Conservation (phyloP, 2,329 filamentous ascomycete species). For the Phymatotrichopsis omnivora region DNA sequence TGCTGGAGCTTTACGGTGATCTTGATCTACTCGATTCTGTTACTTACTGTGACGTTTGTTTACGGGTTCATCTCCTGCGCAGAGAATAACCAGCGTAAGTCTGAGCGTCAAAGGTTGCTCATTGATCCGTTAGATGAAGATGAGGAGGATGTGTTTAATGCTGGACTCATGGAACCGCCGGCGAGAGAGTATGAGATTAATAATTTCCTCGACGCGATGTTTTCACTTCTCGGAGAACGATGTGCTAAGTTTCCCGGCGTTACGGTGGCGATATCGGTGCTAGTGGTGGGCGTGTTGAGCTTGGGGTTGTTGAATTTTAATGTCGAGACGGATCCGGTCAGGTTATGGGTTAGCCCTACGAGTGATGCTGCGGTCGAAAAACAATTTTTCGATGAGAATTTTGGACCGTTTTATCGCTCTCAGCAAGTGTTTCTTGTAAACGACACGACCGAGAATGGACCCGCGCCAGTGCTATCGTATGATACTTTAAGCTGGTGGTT, state of each 20-base stretch:
- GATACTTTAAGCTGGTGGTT: constrained; percentile 93
- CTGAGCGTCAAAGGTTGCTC: constrained; percentile 73
- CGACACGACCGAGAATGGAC: constrained; percentile 54
- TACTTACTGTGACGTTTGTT: constrained; percentile 58
- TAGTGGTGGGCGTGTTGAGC: constrained; percentile 68
- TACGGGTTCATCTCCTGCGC: constrained; percentile 60
- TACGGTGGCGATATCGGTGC: constrained; percentile 66
- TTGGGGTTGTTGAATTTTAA: constrained; percentile 80
- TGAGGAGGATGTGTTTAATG: constrained; percentile 71
- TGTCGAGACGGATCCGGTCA: constrained; percentile 82
- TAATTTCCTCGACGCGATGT: constrained; percentile 66
- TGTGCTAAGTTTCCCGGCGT: constrained; percentile 76
- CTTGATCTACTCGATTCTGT: constrained; percentile 66
- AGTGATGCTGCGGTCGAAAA: constrained; percentile 89
- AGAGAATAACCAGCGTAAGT: constrained; percentile 61
- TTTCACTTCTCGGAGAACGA: constrained; percentile 66
- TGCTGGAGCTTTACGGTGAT: constrained; percentile 91
- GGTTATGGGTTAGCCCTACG: constrained; percentile 91
- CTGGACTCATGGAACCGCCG: constrained; percentile 67
- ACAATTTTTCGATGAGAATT: constrained; percentile 81
- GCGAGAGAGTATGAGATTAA: constrained; percentile 75
- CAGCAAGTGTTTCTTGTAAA: constrained; percentile 93
- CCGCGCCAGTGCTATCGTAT: constrained; percentile 72
- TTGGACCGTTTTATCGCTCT: constrained; percentile 90
- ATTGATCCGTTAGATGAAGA: constrained; percentile 85